These are phyloP conservation scores for Botryotinia convoluta DNA, from an alignment of 2,329 filamentous ascomycete species.

Conservation along the genomic window DNA sequence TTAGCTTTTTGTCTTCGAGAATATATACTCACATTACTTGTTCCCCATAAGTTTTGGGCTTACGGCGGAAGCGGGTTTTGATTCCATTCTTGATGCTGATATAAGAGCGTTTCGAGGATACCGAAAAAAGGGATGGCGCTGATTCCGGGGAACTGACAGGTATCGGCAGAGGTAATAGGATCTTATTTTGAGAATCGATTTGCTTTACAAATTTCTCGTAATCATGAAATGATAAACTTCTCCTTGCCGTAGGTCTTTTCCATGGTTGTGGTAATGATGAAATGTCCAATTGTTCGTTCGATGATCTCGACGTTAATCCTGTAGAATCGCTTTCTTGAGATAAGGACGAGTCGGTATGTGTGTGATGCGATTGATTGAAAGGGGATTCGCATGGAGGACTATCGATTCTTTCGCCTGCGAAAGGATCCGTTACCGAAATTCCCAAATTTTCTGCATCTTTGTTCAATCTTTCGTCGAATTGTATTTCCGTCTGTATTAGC, in stretches of 20 bases:
- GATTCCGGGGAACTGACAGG: slow-evolving; percentile 27
- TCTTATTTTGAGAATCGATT: slow-evolving; percentile 25
- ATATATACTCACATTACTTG: slow-evolving; percentile 32
- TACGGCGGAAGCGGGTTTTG: slow-evolving; percentile 30
- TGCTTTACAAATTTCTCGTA: slow-evolving; percentile 36
- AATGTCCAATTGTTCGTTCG: slow-evolving; percentile 25
- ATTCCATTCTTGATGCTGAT: slow-evolving; percentile 33
- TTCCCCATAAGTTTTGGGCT: slow-evolving; percentile 22
- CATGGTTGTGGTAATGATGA: slow-evolving; percentile 17
- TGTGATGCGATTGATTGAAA: slow-evolving; percentile 29
- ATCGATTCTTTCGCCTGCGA: slow-evolving; percentile 21
- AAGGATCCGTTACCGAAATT: slow-evolving; percentile 30
- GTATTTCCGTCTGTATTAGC: slow-evolving; percentile 30
- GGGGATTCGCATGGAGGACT: slow-evolving; percentile 32
- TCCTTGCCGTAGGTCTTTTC: slow-evolving; percentile 26
- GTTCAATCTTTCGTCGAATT: slow-evolving; percentile 30
- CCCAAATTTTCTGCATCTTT: slow-evolving; percentile 34
- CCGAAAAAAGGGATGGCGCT: slow-evolving; percentile 35
- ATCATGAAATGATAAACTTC: slow-evolving; percentile 35
- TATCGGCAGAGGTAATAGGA: slow-evolving; percentile 14
- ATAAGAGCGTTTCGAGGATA: slow-evolving; percentile 34
- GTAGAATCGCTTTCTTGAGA: slow-evolving; percentile 34
- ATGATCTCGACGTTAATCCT: slow-evolving; percentile 34
- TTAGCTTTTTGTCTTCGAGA: not conserved
- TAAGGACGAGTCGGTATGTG: slow-evolving; percentile 31